Evolutionary conservation across 306 rosid genomes (phyloP).

Genomic region (Pueraria montana): DNA sequence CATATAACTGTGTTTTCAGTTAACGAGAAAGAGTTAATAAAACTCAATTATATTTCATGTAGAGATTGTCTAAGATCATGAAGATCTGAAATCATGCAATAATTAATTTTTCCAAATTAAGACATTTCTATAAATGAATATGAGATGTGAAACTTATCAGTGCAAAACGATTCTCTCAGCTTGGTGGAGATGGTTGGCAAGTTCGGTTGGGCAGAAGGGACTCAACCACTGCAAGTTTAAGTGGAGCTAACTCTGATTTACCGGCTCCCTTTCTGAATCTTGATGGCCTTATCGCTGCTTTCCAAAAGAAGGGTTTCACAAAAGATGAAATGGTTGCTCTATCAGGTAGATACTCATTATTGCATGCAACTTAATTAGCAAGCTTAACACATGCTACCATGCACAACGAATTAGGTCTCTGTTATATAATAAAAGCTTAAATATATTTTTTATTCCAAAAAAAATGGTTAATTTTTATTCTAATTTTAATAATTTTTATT

Average conservation of each 20-base stretch:
- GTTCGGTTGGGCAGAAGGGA: constrained; percentile 42
- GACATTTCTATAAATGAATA: neutral
- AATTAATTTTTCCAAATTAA: too few relatives aligned
- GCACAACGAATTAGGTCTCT: too few relatives aligned
- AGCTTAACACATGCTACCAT: neutral
- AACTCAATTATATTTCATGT: too few relatives aligned
- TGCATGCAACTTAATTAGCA: neutral
- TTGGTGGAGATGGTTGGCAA: constrained; percentile 59
- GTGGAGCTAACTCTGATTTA: constrained; percentile 38
- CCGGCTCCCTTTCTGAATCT: constrained; percentile 56
- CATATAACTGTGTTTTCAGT: too few relatives aligned
- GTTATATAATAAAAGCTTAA: too few relatives aligned
- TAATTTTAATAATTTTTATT: too few relatives aligned
- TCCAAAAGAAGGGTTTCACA: constrained; percentile 56
- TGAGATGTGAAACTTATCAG: constrained; percentile 4
- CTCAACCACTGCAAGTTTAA: constrained; percentile 34
- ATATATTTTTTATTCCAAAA: too few relatives aligned
- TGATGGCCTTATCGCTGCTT: constrained; percentile 50
- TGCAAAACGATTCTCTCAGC: constrained; percentile 53
- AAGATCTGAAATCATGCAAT: too few relatives aligned
- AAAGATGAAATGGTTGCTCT: constrained; percentile 60
- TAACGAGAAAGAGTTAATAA: too few relatives aligned
- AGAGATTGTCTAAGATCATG: too few relatives aligned
- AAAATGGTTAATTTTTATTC: too few relatives aligned
- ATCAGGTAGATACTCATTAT: constrained; percentile 49